Conservation (phyloP, 306 rosid species). For the Adenanthera pavonina region DNA sequence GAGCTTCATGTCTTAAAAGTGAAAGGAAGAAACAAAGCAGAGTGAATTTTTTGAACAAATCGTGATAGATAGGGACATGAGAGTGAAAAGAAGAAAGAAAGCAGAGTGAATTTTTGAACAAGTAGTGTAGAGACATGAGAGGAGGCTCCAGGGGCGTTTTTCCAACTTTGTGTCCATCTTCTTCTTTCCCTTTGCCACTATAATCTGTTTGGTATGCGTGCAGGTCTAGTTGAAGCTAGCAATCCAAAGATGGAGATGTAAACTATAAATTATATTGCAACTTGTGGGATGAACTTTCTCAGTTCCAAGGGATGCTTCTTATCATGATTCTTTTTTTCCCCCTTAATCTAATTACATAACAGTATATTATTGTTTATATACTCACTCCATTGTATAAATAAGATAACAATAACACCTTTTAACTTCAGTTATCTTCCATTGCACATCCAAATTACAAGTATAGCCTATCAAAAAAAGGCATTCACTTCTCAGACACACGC, state of each 20-base stretch:
- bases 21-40: slow-evolving; percentile 35
- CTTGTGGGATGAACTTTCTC: slow-evolving; percentile 47
- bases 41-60: slow-evolving; percentile 34
- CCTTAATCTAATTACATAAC: slow-evolving; percentile 56
- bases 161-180: too few relatives aligned
- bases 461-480: neutral
- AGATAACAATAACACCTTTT: slow-evolving; percentile 46
- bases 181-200: slow-evolving; percentile 30
- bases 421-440: slow-evolving; percentile 33
- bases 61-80: slow-evolving; percentile 46
- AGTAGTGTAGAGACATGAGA: too few relatives aligned
- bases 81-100: neutral
- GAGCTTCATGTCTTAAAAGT: slow-evolving; percentile 37
- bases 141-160: too few relatives aligned
- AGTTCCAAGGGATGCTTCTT: slow-evolving; percentile 38
- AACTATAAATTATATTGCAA: slow-evolving; percentile 41
- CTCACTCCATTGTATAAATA: slow-evolving; percentile 59
- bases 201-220: slow-evolving; percentile 42
- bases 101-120: too few relatives aligned
- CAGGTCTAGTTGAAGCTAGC: slow-evolving; percentile 76
- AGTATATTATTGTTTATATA: slow-evolving; percentile 55
- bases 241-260: slow-evolving; percentile 80
- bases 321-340: slow-evolving; percentile 45
- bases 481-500: too few relatives aligned
- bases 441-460: slow-evolving; percentile 27